phyloP scores from a whole-genome alignment of 805 yeast species.

The Starmera quercuum region DNA sequence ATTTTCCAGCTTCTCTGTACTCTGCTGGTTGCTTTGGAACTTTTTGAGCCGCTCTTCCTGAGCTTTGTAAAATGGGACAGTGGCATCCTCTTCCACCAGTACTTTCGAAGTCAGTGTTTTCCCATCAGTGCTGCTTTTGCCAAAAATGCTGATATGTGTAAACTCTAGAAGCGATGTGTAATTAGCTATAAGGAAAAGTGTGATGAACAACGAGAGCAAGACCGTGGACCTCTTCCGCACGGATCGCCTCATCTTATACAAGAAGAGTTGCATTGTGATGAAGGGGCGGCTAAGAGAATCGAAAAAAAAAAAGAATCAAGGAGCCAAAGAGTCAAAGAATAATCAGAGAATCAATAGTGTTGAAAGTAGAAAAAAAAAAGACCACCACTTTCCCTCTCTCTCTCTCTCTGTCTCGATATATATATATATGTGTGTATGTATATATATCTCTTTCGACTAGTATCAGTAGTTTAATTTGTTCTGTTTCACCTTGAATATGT shows the following conservation, averaged over 20 bases:
- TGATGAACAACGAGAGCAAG: not conserved
- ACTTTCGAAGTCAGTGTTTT: constrained; percentile 1
- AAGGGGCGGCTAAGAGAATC: not conserved
- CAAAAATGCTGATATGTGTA: not conserved
- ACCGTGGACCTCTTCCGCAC: not conserved
- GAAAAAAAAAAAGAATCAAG: constrained; percentile 1
- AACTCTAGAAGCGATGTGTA: not conserved
- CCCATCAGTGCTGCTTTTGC: not conserved
- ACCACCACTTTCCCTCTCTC: too few species aligned
- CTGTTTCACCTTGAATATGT: too few species aligned
- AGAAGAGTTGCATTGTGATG: not conserved
- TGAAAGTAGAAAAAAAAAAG: too few species aligned
- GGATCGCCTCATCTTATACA: not conserved
- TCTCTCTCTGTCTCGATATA: constrained; percentile 1
- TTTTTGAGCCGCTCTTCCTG: constrained; percentile 1
- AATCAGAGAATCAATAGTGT: too few species aligned
- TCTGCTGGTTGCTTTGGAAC: not conserved
- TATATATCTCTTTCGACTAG: too few species aligned
- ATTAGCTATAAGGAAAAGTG: not conserved
- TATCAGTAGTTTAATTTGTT: too few species aligned
- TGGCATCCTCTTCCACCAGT: constrained; percentile 5
- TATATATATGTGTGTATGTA: too few species aligned
- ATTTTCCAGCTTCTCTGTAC: constrained; percentile 1
- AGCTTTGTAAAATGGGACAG: constrained; percentile 19
- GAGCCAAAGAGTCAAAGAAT: too few species aligned